Base-by-base conservation (phyloP, 1,284 basidiomycete genomes). In the Cutaneotrichosporon arboriforme region DNA sequence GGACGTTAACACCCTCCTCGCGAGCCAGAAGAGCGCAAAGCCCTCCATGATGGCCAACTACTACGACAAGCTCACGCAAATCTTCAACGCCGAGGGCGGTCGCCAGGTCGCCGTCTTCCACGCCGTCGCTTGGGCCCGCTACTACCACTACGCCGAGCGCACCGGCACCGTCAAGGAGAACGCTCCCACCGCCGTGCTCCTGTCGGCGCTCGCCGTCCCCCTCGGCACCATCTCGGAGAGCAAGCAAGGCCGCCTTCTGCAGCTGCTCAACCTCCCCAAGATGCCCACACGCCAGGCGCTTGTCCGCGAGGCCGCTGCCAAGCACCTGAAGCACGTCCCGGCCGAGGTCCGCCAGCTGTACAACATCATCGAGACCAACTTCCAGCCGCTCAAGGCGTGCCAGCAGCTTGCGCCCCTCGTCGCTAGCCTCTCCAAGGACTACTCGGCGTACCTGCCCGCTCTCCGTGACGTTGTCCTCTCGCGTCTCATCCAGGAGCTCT, bases 41-140 rank as follows among this genome's bases (percentile, higher is more conserved):
- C 90, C 91, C 0, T 81, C 86, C 8, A 97, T 97, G 90, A 97
- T 98, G 94, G 92, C 92, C 58, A 92, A 91, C 74, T 98, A 97
- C 78, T 98, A 97, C 77, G 93, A 97, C 76, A 97, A 97, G 78
- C 84, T 97, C 59, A 90, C 92, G 42, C 87, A 88, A 67, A 97
- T 98, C 67, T 98, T 98, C 71, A 78, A 77, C 59, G 74, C 75
- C 40, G 76, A 76, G 58, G 76, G 75, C 52, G 72, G 73, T 45
- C 74, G 73, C 58, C 79, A 90, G 63, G 90, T 90, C 77, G 93
- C 90, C 62, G 80, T 99, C 37, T 98, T 94, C 78, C 94, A 98
- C 73, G 94, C 96, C 52, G 92, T 94, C 18, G 91, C 96, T 0
- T 97, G 92, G 90, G 85, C 87, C 54, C 81, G 88, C 53, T 97